Evolutionary conservation across 306 rosid species (phyloP).

Genomic region (Arachis stenosperma): DNA sequence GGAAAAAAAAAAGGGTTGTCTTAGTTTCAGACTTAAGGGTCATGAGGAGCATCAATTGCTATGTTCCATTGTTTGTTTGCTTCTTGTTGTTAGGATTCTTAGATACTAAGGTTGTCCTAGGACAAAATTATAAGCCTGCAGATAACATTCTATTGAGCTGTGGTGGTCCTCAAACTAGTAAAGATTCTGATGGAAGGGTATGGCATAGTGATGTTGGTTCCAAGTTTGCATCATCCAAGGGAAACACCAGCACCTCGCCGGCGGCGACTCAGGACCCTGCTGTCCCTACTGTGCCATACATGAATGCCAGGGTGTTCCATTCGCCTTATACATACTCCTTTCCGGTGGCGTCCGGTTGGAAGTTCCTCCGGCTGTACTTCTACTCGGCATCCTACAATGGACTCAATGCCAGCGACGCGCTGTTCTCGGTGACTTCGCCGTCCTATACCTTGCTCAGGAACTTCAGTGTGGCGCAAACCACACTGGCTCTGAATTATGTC

Average conservation of each 20-base stretch:
- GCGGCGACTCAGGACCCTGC: conserved; percentile 79
- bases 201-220: conserved; percentile 82
- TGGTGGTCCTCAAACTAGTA: conserved; percentile 66
- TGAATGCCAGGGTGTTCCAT: conserved; percentile 69
- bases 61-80: conserved; percentile 42
- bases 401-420: conserved; percentile 58
- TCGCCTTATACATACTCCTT: conserved; percentile 65
- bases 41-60: conserved; percentile 47
- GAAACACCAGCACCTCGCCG: conserved; percentile 40
- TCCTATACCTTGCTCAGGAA: conserved; percentile 69
- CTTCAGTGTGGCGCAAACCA: conserved; percentile 71
- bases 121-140: conserved; percentile 60
- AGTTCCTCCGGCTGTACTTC: conserved; percentile 74
- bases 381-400: conserved; percentile 69
- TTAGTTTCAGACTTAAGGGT: conserved; percentile 16
- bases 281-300: conserved; percentile 63
- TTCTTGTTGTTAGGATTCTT: conserved; percentile 39
- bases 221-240: conserved; percentile 44
- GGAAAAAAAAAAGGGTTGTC: conserved; percentile 5
- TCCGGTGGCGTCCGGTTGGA: conserved; percentile 78
- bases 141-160: conserved; percentile 71
- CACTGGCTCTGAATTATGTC: conserved; percentile 63
- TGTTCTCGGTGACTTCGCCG: conserved; percentile 57
- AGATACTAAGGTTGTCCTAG: conserved; percentile 44
- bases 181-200: conserved; percentile 58